A percentile compares a stretch with the other conserved stretches of the same genome.
Evolutionary conservation across 1,139 yeast genomes (phyloP).

Genomic region (Yamadazyma friedrichii): DNA sequence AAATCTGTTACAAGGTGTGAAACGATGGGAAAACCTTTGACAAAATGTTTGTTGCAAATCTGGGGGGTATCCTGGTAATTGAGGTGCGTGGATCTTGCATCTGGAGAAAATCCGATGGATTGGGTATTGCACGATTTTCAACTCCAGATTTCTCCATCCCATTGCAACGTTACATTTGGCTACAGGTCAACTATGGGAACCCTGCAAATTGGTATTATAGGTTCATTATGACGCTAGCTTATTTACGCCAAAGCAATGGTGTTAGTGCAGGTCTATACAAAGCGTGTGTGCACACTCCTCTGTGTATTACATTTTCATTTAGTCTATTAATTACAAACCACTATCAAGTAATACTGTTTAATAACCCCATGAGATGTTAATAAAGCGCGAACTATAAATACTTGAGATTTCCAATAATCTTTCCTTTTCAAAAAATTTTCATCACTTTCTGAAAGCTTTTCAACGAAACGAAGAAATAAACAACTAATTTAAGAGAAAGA

Average conservation of each 20-base stretch:
- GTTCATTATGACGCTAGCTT: too few relatives aligned
- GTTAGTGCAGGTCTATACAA: too few relatives aligned
- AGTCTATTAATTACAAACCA: too few relatives aligned
- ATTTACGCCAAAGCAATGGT: too few relatives aligned
- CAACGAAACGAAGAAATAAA: background rate
- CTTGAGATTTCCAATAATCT: constrained; percentile 6
- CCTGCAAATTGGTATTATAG: too few relatives aligned
- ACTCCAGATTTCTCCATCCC: background rate
- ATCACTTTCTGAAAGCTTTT: too few relatives aligned
- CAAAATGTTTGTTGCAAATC: background rate
- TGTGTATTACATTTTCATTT: too few relatives aligned
- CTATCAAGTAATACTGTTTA: background rate
- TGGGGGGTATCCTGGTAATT: constrained; percentile 1
- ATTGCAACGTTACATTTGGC: constrained; percentile 4
- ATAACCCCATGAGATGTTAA: constrained; percentile 1
- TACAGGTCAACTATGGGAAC: too few relatives aligned
- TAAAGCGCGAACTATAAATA: constrained; percentile 1
- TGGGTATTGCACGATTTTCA: background rate
- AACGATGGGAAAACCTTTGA: too few relatives aligned
- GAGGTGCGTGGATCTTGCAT: background rate
- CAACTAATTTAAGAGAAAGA: background rate
- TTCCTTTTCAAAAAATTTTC: constrained; percentile 3
- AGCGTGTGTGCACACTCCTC: too few relatives aligned
- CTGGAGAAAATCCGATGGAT: constrained; percentile 1
- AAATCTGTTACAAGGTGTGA: too few relatives aligned